Evolutionary conservation across 768 basidiomycete genomes (phyloP), one percentile per base, ranked within the genome.

Genomic region (Mycena pura): DNA sequence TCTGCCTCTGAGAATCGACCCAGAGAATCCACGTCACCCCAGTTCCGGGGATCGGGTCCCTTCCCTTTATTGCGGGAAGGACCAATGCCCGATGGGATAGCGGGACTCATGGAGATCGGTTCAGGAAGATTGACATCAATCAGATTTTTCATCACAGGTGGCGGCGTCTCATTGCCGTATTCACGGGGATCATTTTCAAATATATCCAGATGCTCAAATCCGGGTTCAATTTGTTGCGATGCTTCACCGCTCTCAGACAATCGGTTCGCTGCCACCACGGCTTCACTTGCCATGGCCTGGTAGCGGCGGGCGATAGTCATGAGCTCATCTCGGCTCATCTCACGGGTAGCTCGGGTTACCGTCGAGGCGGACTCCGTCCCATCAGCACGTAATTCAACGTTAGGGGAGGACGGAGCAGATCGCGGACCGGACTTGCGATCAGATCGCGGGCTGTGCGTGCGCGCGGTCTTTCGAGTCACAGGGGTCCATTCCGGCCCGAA

Each of bases 51-150:
- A 22, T 59, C 57, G n/a, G 39, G 19, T 2, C 57, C 57, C 24
- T 59, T 59, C 24, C 47, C 47, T 41, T 59, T 60, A 21, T 28
- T 24, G 1, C 60, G 29, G 51, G 61, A 70, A 2, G 45, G 24
- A 1, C 19, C 45, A 19, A 60, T 58, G 31, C 65, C 63, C 4
- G 27, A 41, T 6, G 57, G 49, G n/a, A 51, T 22, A 10, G 49
- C 48, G 11, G 57, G 49, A 46, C 57, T 60, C 3, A 39, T 25
- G 11, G 43, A 24, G 14, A 41, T 11, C n/a, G 5, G 15, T 21
- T 2, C 28, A 54, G 27, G 39, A 5, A 13, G 28, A 21, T 43
- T 31, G n/a, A 41, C 49, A n/a, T n/a, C n/a, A n/a, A n/a, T n/a
- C n/a, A n/a, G n/a, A n/a, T n/a, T n/a, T n/a, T n/a, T n/a, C n/a